Percentiles rank a stretch among this genome's conserved stretches.
These are phyloP conservation scores for Ailanthus altissimus DNA, from an alignment of 345 rosid species.

Conservation along the genomic window DNA sequence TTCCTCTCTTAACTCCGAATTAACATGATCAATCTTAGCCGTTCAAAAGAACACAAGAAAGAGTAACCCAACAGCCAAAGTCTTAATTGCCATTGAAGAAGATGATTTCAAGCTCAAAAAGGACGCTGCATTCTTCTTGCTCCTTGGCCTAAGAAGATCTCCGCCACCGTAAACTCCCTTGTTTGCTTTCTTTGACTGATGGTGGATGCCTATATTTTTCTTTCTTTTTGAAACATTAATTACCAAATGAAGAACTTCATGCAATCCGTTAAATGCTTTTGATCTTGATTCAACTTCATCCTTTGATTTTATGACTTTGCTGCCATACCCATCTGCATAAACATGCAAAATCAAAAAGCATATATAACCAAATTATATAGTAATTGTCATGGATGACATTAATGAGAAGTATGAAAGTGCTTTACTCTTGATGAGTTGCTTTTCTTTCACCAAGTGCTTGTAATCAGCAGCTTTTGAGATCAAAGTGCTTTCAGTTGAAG, in stretches of 20 bases:
- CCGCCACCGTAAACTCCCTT: constrained; percentile 35
- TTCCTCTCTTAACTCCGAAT: neutral
- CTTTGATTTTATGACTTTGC: neutral
- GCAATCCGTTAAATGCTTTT: neutral
- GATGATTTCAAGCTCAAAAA: neutral
- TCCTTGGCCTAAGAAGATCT: constrained; percentile 25
- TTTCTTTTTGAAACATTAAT: neutral
- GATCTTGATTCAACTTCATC: neutral
- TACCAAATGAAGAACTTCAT: constrained; percentile 4
- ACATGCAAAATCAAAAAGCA: neutral
- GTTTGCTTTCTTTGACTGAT: constrained; percentile 12
- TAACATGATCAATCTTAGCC: neutral
- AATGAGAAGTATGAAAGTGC: neutral
- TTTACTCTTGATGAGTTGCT: neutral
- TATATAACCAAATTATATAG: neutral
- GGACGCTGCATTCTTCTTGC: neutral
- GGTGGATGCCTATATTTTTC: neutral
- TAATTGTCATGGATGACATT: neutral
- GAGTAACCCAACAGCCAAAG: constrained; percentile 7
- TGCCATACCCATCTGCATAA: constrained; percentile 3
- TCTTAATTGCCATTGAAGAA: constrained; percentile 11
- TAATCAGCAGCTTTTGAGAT: neutral
- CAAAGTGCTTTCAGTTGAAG: constrained; percentile 16
- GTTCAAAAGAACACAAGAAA: constrained; percentile 1
- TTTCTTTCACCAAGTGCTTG: neutral